phyloP scores from a whole-genome alignment of 805 yeast genomes.

The Kurtzmaniella fragi region DNA sequence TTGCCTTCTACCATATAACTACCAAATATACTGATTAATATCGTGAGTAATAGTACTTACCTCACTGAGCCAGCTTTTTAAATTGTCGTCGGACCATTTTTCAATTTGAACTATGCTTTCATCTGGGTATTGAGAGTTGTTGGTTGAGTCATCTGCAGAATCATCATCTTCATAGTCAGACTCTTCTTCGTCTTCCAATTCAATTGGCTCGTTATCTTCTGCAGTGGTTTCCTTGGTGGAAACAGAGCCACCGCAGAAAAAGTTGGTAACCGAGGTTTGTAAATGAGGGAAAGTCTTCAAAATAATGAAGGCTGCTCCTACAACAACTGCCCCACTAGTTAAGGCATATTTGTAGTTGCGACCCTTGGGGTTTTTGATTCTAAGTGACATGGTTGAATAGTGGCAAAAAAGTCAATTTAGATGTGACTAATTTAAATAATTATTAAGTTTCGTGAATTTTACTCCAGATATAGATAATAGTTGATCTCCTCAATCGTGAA shows the following conservation, averaged over 20 bases:
- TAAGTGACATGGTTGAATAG: slow-evolving; percentile 11
- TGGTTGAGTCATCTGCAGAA: neutral
- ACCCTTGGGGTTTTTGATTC: slow-evolving; percentile 7
- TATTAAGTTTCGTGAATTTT: neutral
- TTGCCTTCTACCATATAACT: neutral
- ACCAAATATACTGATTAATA: too few relatives aligned
- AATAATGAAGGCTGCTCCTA: slow-evolving; percentile 39
- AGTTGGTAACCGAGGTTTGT: slow-evolving; percentile 18
- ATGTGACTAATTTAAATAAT: neutral
- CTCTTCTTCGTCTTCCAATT: slow-evolving; percentile 8
- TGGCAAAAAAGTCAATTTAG: neutral
- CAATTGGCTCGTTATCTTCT: slow-evolving; percentile 22
- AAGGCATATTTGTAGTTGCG: slow-evolving; percentile 14
- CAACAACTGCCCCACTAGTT: slow-evolving; percentile 34
- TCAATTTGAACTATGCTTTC: slow-evolving; percentile 24
- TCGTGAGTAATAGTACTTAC: slow-evolving; percentile 23
- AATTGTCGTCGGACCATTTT: slow-evolving; percentile 31
- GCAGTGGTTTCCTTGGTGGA: slow-evolving; percentile 10
- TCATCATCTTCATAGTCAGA: slow-evolving; percentile 2
- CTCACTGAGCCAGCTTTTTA: slow-evolving; percentile 31
- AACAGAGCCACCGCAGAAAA: slow-evolving; percentile 11
- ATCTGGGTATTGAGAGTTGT: slow-evolving; percentile 1
- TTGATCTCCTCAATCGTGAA: neutral
- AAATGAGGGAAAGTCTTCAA: slow-evolving; percentile 50
- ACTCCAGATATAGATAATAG: neutral